phyloP scores from a whole-genome alignment of 2,329 filamentous ascomycete genomes.

The Penicillium sp. region DNA sequence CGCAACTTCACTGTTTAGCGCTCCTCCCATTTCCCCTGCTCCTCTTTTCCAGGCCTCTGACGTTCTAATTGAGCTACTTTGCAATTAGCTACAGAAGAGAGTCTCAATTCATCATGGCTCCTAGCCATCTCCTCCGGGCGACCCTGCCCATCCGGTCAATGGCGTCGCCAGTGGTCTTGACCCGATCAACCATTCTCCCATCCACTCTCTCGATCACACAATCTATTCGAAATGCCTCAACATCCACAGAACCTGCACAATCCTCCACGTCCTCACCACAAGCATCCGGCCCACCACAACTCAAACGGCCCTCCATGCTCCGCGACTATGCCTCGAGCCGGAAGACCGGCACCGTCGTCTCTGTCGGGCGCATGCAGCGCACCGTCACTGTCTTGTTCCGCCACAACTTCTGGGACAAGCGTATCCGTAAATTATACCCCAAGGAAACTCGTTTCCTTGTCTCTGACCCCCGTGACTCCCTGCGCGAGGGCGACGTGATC shows the following conservation, averaged over 20 bases:
- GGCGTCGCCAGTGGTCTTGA: conserved; percentile 21
- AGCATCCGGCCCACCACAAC: conserved; percentile 4
- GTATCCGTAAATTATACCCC: conserved; percentile 37
- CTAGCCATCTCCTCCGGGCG: conserved; percentile 29
- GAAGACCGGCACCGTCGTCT: conserved; percentile 39
- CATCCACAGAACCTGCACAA: conserved; percentile 9
- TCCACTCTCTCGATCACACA: conserved; percentile 16
- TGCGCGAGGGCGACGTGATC: conserved; percentile 43
- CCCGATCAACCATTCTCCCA: conserved; percentile 23
- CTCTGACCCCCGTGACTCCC: conserved; percentile 38
- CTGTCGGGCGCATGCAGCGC: conserved; percentile 40
- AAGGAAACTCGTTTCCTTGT: conserved; percentile 34
- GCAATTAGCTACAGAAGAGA: not conserved
- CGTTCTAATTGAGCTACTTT: not conserved
- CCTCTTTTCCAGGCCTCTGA: not conserved
- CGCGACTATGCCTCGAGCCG: conserved; percentile 34
- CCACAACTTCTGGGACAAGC: conserved; percentile 33
- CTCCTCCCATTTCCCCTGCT: not conserved
- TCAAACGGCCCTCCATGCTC: conserved; percentile 26
- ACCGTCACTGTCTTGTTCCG: conserved; percentile 38
- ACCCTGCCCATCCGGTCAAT: conserved; percentile 30
- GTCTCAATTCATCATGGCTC: conserved; percentile 23
- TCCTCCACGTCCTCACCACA: conserved; percentile 10
- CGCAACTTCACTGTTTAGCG: conserved; percentile 6
- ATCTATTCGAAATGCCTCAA: conserved; percentile 18